Evolutionary conservation across 2,329 filamentous ascomycete species (phyloP).

Genomic region (Teratosphaeria nubilosa): DNA sequence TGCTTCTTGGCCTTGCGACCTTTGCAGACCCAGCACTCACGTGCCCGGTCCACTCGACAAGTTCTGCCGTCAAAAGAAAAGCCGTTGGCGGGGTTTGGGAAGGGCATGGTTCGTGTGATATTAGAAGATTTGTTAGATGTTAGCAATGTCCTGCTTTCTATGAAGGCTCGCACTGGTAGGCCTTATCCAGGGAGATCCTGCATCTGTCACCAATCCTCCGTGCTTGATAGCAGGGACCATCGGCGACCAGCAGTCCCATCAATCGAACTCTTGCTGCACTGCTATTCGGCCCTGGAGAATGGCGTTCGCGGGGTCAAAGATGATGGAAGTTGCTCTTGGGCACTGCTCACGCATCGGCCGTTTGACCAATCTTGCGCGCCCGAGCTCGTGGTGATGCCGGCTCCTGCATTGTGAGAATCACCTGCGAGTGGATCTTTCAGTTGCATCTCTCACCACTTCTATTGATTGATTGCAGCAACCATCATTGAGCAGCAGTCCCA

Average conservation of each 20-base stretch:
- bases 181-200: no score
- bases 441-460: no score
- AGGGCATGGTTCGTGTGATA: background rate
- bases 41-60: background rate
- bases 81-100: background rate
- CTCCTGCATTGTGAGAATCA: no score
- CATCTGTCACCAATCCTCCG: background rate
- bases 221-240: background rate
- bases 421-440: no score
- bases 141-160: background rate
- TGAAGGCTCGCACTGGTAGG: background rate
- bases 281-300: background rate
- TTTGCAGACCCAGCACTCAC: background rate
- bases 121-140: background rate
- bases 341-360: no score
- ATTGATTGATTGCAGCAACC: background rate
- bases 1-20: background rate
- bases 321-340: background rate
- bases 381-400: no score
- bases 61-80: background rate
- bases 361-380: no score
- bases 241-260: background rate
- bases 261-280: background rate
- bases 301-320: background rate
- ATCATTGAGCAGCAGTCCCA: background rate